Evolutionary conservation across 176 grass and related monocot genomes (phyloP).

Genomic region (Lolium perenne): DNA sequence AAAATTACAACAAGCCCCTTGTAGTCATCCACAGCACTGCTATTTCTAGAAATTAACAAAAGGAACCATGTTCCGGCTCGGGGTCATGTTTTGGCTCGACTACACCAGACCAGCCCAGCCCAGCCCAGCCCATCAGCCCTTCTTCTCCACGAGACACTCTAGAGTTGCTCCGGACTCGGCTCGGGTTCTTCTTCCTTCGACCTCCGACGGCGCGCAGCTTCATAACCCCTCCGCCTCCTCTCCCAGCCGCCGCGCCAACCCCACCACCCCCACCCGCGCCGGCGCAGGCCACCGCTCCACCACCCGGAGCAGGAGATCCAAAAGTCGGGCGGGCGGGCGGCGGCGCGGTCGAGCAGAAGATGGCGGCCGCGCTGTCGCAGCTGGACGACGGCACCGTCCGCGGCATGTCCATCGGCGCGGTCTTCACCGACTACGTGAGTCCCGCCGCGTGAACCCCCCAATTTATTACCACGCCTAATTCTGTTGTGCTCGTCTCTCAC

Average conservation of each 20-base stretch:
- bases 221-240: not conserved
- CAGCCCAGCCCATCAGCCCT: not conserved
- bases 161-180: not conserved
- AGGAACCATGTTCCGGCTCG: not conserved
- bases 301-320: not conserved
- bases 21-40: too few species aligned
- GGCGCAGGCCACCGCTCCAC: not conserved
- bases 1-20: too few species aligned
- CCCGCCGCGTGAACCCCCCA: conserved; percentile 10
- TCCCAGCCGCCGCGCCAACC: not conserved
- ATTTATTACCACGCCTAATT: not conserved
- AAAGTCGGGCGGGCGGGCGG: not conserved
- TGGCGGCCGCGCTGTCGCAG: conserved; percentile 44
- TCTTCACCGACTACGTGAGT: conserved; percentile 84
- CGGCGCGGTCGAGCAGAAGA: conserved; percentile 27
- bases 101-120: not conserved
- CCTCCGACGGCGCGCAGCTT: not conserved
- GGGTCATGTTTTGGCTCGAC: not conserved
- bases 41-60: too few species aligned
- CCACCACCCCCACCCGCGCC: not conserved
- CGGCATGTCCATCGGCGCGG: conserved; percentile 81
- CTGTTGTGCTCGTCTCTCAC: not conserved
- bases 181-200: not conserved
- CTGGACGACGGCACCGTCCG: conserved; percentile 75
- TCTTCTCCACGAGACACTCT: not conserved